Evolutionary conservation across 164 flowering plant species (phyloP).

Genomic region (Umbellularia californica): DNA sequence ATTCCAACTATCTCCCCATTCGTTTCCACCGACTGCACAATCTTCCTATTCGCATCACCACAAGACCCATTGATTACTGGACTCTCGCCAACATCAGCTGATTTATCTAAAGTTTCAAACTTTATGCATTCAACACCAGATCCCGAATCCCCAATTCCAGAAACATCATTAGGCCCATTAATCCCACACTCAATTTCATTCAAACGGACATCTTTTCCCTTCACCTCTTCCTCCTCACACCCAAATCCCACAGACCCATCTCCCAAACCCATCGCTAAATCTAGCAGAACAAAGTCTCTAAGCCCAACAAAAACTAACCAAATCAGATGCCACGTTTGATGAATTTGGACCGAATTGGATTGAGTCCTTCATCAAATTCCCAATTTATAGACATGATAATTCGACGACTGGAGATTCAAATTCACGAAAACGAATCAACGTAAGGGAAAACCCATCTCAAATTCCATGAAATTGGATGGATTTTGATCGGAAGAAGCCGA

Average conservation of each 20-base stretch:
- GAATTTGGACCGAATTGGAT: neutral
- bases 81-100: neutral
- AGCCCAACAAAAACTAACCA: neutral
- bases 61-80: slow-evolving; percentile 3
- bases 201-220: slow-evolving; percentile 2
- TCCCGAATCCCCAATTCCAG: slow-evolving; percentile 11
- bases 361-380: neutral
- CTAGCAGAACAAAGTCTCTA: neutral
- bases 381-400: neutral
- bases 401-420: neutral
- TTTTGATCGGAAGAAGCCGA: neutral
- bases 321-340: neutral
- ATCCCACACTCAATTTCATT: slow-evolving; percentile 20
- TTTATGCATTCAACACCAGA: neutral
- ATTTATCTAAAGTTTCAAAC: neutral
- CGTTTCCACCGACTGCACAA: neutral
- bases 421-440: neutral
- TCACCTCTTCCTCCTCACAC: slow-evolving; percentile 4
- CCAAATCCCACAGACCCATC: slow-evolving; percentile 9
- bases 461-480: neutral
- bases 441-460: neutral
- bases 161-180: slow-evolving; percentile 28
- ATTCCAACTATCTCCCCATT: neutral
- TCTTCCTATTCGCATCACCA: neutral
- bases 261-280: slow-evolving; percentile 3